phyloP scores from a whole-genome alignment of 768 basidiomycete genomes.

The Strobilomyces echinocephalus region DNA sequence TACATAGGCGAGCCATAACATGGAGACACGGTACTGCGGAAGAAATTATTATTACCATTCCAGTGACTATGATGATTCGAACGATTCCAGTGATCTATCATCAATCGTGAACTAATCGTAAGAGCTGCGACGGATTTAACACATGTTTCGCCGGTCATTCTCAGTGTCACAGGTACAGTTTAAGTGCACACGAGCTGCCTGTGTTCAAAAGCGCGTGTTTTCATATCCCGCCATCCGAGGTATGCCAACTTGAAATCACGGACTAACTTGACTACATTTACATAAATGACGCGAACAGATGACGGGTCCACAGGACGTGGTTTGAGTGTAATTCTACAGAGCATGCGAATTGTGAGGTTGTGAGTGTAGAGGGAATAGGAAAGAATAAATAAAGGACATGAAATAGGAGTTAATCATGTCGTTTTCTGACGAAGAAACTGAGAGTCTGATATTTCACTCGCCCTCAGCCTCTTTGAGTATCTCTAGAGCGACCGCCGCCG shows the following conservation, averaged over 20 bases:
- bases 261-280: background rate
- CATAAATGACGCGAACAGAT: conserved; percentile 11
- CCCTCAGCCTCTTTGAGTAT: conserved; percentile 29
- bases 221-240: conserved; percentile 10
- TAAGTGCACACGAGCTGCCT: conserved; percentile 6
- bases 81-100: conserved; percentile 12
- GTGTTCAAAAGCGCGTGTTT: conserved; percentile 3
- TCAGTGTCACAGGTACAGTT: background rate
- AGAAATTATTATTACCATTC: background rate
- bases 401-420: background rate
- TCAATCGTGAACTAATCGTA: too few species aligned
- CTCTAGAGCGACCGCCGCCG: conserved; percentile 31
- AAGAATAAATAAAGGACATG: conserved; percentile 8
- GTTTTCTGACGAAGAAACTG: background rate
- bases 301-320: conserved; percentile 5
- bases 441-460: conserved; percentile 6
- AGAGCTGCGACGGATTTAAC: conserved; percentile 13
- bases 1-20: background rate
- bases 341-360: background rate
- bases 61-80: too few species aligned
- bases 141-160: background rate
- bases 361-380: background rate
- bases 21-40: background rate
- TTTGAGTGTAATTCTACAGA: conserved; percentile 8
- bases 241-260: background rate